Evolutionary conservation across 495 filamentous ascomycete species (phyloP).

Genomic region (Xylaria curta): DNA sequence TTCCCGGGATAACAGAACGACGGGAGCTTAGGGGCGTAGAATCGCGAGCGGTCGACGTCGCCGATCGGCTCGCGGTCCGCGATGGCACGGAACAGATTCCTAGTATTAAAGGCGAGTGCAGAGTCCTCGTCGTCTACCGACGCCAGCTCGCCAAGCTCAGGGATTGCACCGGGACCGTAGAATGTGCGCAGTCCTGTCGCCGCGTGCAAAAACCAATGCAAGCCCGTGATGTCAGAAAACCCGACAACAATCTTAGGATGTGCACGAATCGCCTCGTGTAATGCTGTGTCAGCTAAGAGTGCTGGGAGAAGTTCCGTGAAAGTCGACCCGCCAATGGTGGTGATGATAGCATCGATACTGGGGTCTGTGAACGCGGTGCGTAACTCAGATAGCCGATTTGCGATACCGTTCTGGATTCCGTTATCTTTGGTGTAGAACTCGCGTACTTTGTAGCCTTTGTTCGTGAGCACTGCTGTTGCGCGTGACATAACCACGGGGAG

Average conservation of each 20-base stretch:
- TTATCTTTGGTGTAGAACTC: constrained; percentile 31
- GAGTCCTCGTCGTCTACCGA: constrained; percentile 28
- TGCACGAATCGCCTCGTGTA: constrained; percentile 34
- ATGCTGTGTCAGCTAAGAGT: constrained; percentile 36
- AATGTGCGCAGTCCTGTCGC: constrained; percentile 45
- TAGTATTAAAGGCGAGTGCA: constrained; percentile 28
- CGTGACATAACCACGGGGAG: constrained; percentile 30
- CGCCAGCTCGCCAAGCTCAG: constrained; percentile 38
- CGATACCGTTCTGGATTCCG: constrained; percentile 31
- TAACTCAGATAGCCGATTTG: constrained; percentile 34
- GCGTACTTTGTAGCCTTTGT: constrained; percentile 31
- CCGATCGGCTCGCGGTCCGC: constrained; percentile 26
- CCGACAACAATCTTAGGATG: constrained; percentile 47
- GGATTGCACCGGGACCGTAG: constrained; percentile 42
- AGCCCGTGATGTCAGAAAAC: constrained; percentile 45
- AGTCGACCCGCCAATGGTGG: constrained; percentile 39
- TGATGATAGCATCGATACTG: constrained; percentile 37
- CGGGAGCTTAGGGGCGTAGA: constrained; percentile 16
- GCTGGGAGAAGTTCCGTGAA: constrained; percentile 40
- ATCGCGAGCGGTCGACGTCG: constrained; percentile 27
- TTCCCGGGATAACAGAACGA: constrained; percentile 1
- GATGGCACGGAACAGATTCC: constrained; percentile 29
- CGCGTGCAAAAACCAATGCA: constrained; percentile 43
- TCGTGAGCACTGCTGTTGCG: constrained; percentile 31
- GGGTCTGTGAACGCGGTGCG: constrained; percentile 37